Base-by-base conservation (phyloP, 495 filamentous ascomycete species). In the Staphylotrichum longicolle region DNA sequence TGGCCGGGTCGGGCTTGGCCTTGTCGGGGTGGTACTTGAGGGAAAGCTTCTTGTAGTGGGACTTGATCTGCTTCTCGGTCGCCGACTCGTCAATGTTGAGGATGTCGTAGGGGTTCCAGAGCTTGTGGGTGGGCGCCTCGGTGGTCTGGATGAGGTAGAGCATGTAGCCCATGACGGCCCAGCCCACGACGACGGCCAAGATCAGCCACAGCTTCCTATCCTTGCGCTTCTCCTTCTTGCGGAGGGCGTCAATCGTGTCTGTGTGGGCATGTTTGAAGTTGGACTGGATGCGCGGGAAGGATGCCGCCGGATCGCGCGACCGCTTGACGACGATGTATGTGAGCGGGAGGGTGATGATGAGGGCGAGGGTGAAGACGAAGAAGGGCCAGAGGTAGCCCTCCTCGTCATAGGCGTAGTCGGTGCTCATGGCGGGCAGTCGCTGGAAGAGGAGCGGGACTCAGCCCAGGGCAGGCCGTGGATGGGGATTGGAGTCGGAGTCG, bases 301-400 rank as follows among this genome's bases (percentile, higher is more conserved):
- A 72, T 54, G 72, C 71, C 45, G 73, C 81, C 59, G 75, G 87
- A 82, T 82, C 88, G 82, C 89, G 89, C 74, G 83, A 91, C 11
- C 87, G 85, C 73, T 85, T 86, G 60, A 95, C 80, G 60, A 93
- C 82, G 60, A 86, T 89, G 74, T 93, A 96, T 65, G 94, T 96
- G 70, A 96, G 81, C 62, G 94, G 95, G 51, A 97, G 76, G 15
- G 93, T 96, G 77, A 98, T 81, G 59, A 98, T 86, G 71, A 86
- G 85, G 58, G 88, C 84, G 64, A 98, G 84, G 51, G 91, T 96
- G 70, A 97, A 84, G 76, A 98, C 85, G 82, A 98, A 98, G 83
- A 92, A 97, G 68, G 94, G 94, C 83, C 96, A 98, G 81, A 96
- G 96, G 86, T 96, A 88, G 48, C 93, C 93, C 86, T 97, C 65